Evolutionary conservation across 2,329 filamentous ascomycete species (phyloP), one percentile per base, ranked within the genome.

Genomic region (Monilinia aucupariae): DNA sequence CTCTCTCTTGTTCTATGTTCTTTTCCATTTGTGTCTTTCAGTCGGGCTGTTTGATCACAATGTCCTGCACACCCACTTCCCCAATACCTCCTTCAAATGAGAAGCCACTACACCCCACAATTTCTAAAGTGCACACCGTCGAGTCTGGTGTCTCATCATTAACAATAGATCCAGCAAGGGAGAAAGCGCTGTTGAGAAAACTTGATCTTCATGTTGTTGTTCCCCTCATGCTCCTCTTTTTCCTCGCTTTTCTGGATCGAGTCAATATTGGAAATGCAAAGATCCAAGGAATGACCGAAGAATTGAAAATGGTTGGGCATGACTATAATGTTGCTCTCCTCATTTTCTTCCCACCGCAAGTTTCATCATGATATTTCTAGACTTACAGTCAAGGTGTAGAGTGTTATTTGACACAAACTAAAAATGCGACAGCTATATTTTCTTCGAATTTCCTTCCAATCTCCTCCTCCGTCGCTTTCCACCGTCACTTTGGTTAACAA

Each of bases 231-330:
- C 78, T 90, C 48, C 79, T 91, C 32, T 91, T 91, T 68, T 79
- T 91, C 2, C 79, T 90, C 59, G 87, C 85, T 64, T 91, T 91
- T 74, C 80, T 91, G 39, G 85, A 88, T 71, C 80, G 87, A 17
- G 91, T 89, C 43, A 92, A 93, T 71, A 91, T 93, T 63, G 89
- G 90, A 49, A 93, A 80, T 75, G 91, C 84, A 41, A 85, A 83
- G 65, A 82, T 86, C 62, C 82, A 83, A 30, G 89, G 89, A 43
- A 92, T 80, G 74, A 90, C 83, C 45, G 83, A 82, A 65, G 81
- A 86, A 59, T 81, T 83, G 5, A 77, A 80, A 17, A 75, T 91
- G 65, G 73, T 74, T 39, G 80, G 82, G 2, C 27, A 62, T 8
- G 54, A 71, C 25, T 71, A 68, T n/a, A 80, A 82, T 78, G 88